These are phyloP conservation scores for Protostelium mycophagum DNA, from an alignment of 78 protist genomes.

Conservation along the genomic window DNA sequence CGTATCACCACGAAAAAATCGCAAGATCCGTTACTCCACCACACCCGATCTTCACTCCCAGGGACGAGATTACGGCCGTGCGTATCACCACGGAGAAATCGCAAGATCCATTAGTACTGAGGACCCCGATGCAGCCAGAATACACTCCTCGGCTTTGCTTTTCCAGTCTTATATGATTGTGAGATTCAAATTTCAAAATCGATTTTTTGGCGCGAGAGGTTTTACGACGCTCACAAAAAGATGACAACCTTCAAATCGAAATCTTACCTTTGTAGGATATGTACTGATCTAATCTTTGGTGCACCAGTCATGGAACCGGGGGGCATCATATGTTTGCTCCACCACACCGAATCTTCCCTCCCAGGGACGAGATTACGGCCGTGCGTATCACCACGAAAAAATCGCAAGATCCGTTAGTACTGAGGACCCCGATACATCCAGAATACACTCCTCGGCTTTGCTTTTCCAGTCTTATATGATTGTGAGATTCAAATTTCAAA, in stretches of 20 bases:
- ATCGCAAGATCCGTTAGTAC: conserved; percentile 41
- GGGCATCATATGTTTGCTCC: not conserved
- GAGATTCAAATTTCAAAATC: no score
- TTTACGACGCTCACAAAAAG: not conserved
- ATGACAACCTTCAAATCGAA: not conserved
- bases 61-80: conserved; percentile 17
- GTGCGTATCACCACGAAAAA: conserved; percentile 60
- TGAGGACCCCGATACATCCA: conserved; percentile 56
- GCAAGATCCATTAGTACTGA: conserved; percentile 38
- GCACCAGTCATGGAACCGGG: conserved; percentile 81
- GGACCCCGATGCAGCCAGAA: conserved; percentile 51
- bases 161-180: conserved; percentile 21
- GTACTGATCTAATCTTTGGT: conserved; percentile 58
- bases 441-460: conserved; percentile 32
- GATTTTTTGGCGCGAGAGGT: not conserved
- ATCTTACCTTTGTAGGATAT: conserved; percentile 25
- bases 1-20: conserved; percentile 62
- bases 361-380: conserved; percentile 9
- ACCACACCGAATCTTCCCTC: not conserved
- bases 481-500: no score
- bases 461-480: conserved; percentile 15
- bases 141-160: conserved; percentile 24
- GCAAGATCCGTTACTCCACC: conserved; percentile 43
- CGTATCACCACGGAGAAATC: conserved; percentile 62
- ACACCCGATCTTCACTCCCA: conserved; percentile 48